Conservation (phyloP, 495 filamentous ascomycete genomes). For the Penicillium daleae region DNA sequence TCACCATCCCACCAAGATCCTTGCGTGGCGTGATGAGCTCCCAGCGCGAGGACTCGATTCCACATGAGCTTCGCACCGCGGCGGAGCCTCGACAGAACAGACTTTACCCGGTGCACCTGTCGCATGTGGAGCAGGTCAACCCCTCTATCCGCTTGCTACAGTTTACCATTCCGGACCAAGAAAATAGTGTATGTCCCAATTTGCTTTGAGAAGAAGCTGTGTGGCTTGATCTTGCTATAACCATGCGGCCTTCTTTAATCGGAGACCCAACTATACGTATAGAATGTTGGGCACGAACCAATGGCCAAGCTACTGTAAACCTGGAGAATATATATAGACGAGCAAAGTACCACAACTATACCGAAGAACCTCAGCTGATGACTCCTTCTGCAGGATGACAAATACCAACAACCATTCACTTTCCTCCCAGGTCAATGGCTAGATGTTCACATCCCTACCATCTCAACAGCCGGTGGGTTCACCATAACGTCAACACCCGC, state of each 20-base stretch:
- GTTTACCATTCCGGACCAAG: constrained; percentile 38
- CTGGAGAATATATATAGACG: background rate
- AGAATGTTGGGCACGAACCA: too few species aligned
- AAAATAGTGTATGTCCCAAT: constrained; percentile 20
- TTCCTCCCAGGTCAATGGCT: constrained; percentile 92
- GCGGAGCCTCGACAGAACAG: constrained; percentile 67
- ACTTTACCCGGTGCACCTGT: constrained; percentile 54
- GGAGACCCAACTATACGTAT: too few species aligned
- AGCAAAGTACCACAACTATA: background rate
- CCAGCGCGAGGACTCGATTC: constrained; percentile 40
- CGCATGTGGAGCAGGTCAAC: constrained; percentile 52
- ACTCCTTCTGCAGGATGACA: constrained; percentile 20
- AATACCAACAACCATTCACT: constrained; percentile 35
- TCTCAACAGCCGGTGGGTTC: constrained; percentile 76
- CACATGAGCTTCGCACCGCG: constrained; percentile 69
- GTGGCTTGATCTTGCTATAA: too few species aligned
- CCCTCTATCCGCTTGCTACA: constrained; percentile 53
- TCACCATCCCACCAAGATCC: constrained; percentile 2
- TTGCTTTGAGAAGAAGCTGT: background rate
- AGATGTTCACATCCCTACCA: constrained; percentile 72
- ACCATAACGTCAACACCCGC: constrained; percentile 80
- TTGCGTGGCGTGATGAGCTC: constrained; percentile 33
- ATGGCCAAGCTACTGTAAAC: too few species aligned
- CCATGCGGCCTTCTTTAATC: too few species aligned
- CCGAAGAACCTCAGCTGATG: background rate